Base-by-base conservation (phyloP, 768 basidiomycete genomes). In the Tylopilus felleus region DNA sequence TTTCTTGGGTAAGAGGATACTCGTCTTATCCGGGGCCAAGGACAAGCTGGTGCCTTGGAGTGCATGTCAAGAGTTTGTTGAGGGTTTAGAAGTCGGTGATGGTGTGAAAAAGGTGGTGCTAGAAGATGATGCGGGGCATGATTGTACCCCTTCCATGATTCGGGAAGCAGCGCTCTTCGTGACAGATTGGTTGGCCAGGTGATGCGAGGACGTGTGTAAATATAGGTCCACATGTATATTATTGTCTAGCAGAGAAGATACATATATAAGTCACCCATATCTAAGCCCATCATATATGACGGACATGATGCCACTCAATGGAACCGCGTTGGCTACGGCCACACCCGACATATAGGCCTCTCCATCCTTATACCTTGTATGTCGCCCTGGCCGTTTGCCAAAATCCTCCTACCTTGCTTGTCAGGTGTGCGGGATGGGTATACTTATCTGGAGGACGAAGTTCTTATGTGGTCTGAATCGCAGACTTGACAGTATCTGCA, bases 401-500 rank as follows among this genome's bases (percentile, higher is more conserved):
- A 67, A 88, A 86, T 13, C 81, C 76, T 55, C 58, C 71, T 70
- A 14, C 69, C 60, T 51, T 67, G 60, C 35, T 70, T 50, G 44
- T 56, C 47, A 60, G 45, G 46, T 21, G 41, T 14, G 42, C 55
- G 3, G 56, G 46, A 46, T 59, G 57, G n/a, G 53, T 55, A 39
- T 57, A 59, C 28, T 28, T 54, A 22, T 58, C 50, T n/a, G 53
- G 57, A 35, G 84, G 82, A 10, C 85, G 77, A 48, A 93, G 77
- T 68, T 93, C 90, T 53, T 88, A 88, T 63, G 85, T 85, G 1
- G 94, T 97, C 75, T 96, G 93, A 67, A 95, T 89, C 42, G 88
- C 84, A 55, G 86, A 90, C 74, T 96, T 95, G 62, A 96, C 82
- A 27, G 86, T 87, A 72, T 96, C 93, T 5, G 90, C 92, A 1